Percentiles rank a stretch among this genome's conserved stretches.
These are phyloP conservation scores for Physcomitrellopsis africana DNA, from an alignment of 225 moss, liverwort and hornwort species.

Conservation along the genomic window DNA sequence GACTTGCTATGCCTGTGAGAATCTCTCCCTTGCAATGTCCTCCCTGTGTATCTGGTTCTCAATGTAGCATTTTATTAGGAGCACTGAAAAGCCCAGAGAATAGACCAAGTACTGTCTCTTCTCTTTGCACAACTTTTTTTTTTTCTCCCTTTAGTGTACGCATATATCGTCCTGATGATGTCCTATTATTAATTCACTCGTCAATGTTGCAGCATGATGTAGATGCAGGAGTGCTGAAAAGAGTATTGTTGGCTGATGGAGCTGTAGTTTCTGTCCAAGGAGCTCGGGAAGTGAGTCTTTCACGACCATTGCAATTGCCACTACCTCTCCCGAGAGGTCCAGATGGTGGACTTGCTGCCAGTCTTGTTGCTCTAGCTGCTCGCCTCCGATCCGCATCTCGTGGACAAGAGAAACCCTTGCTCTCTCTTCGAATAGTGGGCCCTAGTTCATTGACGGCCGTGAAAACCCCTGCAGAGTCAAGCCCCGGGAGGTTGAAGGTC, in stretches of 20 bases:
- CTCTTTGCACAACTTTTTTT: background rate
- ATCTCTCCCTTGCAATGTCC: background rate
- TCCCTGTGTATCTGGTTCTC: background rate
- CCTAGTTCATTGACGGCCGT: constrained; percentile 78
- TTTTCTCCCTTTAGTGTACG: background rate
- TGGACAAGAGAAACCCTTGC: constrained; percentile 66
- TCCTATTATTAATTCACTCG: constrained; percentile 10
- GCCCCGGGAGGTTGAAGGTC: constrained; percentile 71
- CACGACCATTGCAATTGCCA: constrained; percentile 77
- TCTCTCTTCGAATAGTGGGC: constrained; percentile 82
- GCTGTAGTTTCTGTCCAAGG: constrained; percentile 79
- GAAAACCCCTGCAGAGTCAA: constrained; percentile 46
- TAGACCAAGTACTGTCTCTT: background rate
- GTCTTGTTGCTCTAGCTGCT: constrained; percentile 72
- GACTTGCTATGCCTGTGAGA: constrained; percentile 90
- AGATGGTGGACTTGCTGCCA: constrained; percentile 60
- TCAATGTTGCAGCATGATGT: constrained; percentile 75
- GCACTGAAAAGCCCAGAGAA: background rate
- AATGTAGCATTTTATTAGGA: constrained; percentile 2
- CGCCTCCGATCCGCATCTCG: constrained; percentile 76
- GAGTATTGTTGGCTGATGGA: constrained; percentile 83
- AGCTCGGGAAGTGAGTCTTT: constrained; percentile 88
- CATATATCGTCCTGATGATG: background rate
- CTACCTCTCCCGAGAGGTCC: constrained; percentile 58
- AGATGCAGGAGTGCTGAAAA: constrained; percentile 81